phyloP scores from a whole-genome alignment of 495 filamentous ascomycete species.

The Corynascus novoguineensis region DNA sequence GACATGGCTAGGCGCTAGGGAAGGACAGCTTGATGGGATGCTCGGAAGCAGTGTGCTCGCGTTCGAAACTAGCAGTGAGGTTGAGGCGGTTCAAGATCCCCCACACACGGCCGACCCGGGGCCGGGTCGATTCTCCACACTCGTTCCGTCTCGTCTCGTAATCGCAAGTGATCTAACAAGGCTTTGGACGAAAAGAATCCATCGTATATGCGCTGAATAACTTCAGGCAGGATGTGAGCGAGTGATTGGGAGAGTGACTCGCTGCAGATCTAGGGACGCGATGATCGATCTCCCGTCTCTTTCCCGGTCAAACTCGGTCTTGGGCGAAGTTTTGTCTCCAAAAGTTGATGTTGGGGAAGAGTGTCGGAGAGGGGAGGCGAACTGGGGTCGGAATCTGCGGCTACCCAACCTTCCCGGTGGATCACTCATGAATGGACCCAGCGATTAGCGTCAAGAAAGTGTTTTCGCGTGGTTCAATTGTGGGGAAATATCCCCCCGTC shows the following conservation, averaged over 20 bases:
- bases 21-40: neutral
- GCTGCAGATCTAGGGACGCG: neutral
- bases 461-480: slow-evolving; percentile 29
- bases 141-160: slow-evolving; percentile 20
- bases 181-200: slow-evolving; percentile 19
- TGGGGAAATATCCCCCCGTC: slow-evolving; percentile 27
- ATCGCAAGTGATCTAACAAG: slow-evolving; percentile 13
- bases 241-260: neutral
- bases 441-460: slow-evolving; percentile 17
- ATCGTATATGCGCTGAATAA: slow-evolving; percentile 16
- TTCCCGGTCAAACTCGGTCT: slow-evolving; percentile 3
- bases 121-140: slow-evolving; percentile 22
- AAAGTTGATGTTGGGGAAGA: slow-evolving; percentile 12
- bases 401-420: slow-evolving; percentile 17
- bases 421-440: slow-evolving; percentile 1
- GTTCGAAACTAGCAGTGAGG: slow-evolving; percentile 1
- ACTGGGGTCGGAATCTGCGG: slow-evolving; percentile 24
- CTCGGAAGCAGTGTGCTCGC: neutral
- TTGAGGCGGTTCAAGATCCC: slow-evolving; percentile 17
- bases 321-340: slow-evolving; percentile 12
- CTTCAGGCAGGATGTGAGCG: neutral
- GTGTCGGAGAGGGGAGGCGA: slow-evolving; percentile 20
- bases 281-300: neutral
- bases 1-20: slow-evolving; percentile 24
- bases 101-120: slow-evolving; percentile 21